Conservation (phyloP, 2,329 filamentous ascomycete species). For the Decorospora gaudefroyi region DNA sequence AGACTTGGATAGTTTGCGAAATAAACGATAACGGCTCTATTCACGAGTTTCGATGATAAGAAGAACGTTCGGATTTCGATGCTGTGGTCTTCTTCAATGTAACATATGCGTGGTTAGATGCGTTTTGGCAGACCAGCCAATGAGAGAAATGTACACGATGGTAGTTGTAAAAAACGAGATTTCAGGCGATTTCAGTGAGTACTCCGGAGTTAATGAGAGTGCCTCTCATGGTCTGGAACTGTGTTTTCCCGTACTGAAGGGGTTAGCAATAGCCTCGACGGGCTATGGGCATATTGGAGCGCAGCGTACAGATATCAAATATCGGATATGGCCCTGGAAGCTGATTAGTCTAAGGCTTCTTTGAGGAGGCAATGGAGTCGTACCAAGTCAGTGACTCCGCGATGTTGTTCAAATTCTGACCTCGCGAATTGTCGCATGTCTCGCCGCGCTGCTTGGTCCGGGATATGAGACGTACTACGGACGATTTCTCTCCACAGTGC, state of each 20-base stretch:
- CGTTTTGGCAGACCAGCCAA: constrained; percentile 21
- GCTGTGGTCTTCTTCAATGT: constrained; percentile 2
- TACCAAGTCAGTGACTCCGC: constrained; percentile 54
- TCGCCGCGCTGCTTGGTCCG: constrained; percentile 33
- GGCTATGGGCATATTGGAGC: not conserved
- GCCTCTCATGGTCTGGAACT: constrained; percentile 55
- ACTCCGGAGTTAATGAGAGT: constrained; percentile 44
- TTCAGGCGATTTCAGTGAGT: constrained; percentile 21
- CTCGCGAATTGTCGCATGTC: constrained; percentile 57
- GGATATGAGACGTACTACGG: constrained; percentile 46
- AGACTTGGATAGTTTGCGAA: no score
- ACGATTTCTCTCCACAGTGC: constrained; percentile 56
- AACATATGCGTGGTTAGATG: constrained; percentile 18
- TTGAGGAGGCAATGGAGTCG: not conserved
- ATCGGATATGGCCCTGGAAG: constrained; percentile 52
- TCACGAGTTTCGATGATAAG: no score
- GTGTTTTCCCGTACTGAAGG: constrained; percentile 53
- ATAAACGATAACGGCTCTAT: no score
- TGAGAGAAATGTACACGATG: constrained; percentile 3
- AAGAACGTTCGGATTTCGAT: no score
- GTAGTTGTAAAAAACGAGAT: constrained; percentile 7
- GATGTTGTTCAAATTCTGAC: constrained; percentile 55
- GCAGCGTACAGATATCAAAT: constrained; percentile 51
- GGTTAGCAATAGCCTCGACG: constrained; percentile 5
- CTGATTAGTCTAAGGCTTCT: constrained; percentile 9